Conservation (phyloP, 108 stramenopile species). For the Cyclostephanos tholiformis region DNA sequence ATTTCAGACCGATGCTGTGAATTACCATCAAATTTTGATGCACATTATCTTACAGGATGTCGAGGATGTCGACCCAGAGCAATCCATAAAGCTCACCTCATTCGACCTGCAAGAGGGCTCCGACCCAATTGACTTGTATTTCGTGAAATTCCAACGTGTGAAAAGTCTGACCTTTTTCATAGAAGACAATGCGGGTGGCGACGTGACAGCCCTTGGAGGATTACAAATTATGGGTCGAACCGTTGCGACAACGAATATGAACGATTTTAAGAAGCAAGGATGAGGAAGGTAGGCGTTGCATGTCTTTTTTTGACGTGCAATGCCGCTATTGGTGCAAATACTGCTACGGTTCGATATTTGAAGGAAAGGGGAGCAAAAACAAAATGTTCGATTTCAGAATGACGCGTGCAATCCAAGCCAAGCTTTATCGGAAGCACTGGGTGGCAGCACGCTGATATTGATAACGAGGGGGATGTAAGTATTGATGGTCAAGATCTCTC, state of each 20-base stretch:
- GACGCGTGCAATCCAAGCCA: constrained; percentile 16
- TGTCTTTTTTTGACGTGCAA: constrained; percentile 18
- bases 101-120: constrained; percentile 71
- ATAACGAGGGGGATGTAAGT: background rate
- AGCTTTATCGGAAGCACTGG: background rate
- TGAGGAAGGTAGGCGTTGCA: constrained; percentile 56
- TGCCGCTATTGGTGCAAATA: background rate
- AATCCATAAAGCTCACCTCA: constrained; percentile 69
- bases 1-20: background rate
- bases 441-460: constrained; percentile 17
- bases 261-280: constrained; percentile 82
- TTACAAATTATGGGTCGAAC: constrained; percentile 71
- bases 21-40: background rate
- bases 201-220: constrained; percentile 75
- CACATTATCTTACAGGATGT: constrained; percentile 48
- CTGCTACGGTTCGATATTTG: background rate
- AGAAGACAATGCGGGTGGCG: constrained; percentile 88
- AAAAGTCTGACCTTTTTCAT: constrained; percentile 79
- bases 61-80: constrained; percentile 87
- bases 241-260: constrained; percentile 81
- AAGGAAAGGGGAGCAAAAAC: background rate
- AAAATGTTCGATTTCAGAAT: constrained; percentile 21
- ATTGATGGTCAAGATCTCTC: background rate
- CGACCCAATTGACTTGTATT: constrained; percentile 63
- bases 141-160: constrained; percentile 87